Base-by-base conservation (phyloP, 2,329 filamentous ascomycete species). In the Pseudogymnoascus sp. region DNA sequence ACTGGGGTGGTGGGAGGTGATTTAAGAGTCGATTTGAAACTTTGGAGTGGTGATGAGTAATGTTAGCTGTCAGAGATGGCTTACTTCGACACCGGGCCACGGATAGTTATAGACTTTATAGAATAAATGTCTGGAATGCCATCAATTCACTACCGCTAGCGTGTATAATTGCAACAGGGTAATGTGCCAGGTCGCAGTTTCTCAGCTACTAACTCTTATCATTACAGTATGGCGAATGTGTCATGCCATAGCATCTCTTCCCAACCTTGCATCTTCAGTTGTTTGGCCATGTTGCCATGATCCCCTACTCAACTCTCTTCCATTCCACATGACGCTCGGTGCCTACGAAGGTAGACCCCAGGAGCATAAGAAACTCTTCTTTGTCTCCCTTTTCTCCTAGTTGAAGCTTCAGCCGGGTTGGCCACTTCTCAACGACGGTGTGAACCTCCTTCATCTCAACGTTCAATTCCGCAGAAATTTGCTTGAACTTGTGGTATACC, bases 1-100 rank as follows among this genome's bases (percentile, higher is more conserved):
- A n/a, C 73, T 97, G 65, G 93, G 85, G 2, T 78, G 76, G 65
- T 96, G 92, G 92, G 87, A 93, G 67, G 70, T 86, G 66, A 75
- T 86, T 36, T 86, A 59, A 15, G 8, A 15, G 50, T 28, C 20
- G 20, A 14, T 25, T 43, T 22, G 39, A 25, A 12, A 22, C 39
- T 14, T 15, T n/a, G 38, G 6, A 22, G 11, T n/a, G 6, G 25
- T 6, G 4, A 2, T 9, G 1, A 4, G 43, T 30, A 18, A 53
- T 30, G 12, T 12, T 6, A 53, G 43, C 43, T 53, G 5, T 4
- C 7, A 28, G 6, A 9, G 25, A 53, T 18, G 25, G 43, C 9
- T 50, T 53, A 30, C 25, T 30, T 53, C 30, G 25, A 33, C 22
- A 28, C 30, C 12, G 14, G n/a, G 30, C 18, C 25, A 12, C 8